Conservation (phyloP, 1,284 basidiomycete species). For the Boletellus deceptivus region DNA sequence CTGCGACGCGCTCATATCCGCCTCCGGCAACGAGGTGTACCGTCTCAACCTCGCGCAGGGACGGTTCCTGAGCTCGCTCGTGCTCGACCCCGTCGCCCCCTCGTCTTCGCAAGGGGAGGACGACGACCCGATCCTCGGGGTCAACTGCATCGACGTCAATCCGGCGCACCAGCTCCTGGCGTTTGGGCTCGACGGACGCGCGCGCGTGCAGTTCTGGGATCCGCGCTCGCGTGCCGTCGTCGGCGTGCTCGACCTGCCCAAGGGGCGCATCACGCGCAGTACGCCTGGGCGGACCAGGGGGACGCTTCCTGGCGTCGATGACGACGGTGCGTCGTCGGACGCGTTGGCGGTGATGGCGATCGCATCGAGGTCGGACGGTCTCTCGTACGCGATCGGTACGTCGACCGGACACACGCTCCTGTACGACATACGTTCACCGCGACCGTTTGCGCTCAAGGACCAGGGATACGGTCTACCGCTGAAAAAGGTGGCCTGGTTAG, state of each 20-base stretch:
- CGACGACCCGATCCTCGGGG: slow-evolving; percentile 66
- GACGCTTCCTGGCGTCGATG: slow-evolving; percentile 45
- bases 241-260: slow-evolving; percentile 77
- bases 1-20: slow-evolving; percentile 77
- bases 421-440: slow-evolving; percentile 88
- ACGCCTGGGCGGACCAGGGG: slow-evolving; percentile 32
- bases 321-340: slow-evolving; percentile 32
- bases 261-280: slow-evolving; percentile 52
- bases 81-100: slow-evolving; percentile 38
- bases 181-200: slow-evolving; percentile 84
- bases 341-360: slow-evolving; percentile 81
- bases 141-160: slow-evolving; percentile 93
- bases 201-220: slow-evolving; percentile 96
- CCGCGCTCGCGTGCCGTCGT: slow-evolving; percentile 80
- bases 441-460: slow-evolving; percentile 88
- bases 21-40: slow-evolving; percentile 84
- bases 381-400: slow-evolving; percentile 93
- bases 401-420: slow-evolving; percentile 92
- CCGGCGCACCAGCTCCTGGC: slow-evolving; percentile 89
- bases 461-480: slow-evolving; percentile 96
- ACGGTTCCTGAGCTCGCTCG: slow-evolving; percentile 82
- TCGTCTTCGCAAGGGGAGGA: slow-evolving; percentile 22
- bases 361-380: slow-evolving; percentile 80
- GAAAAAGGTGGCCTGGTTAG: slow-evolving; percentile 86
- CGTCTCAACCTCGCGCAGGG: slow-evolving; percentile 96